Percentiles rank a stretch among this genome's conserved stretches.
phyloP scores from a whole-genome alignment of 805 yeast genomes.

The Candida maltosa region DNA sequence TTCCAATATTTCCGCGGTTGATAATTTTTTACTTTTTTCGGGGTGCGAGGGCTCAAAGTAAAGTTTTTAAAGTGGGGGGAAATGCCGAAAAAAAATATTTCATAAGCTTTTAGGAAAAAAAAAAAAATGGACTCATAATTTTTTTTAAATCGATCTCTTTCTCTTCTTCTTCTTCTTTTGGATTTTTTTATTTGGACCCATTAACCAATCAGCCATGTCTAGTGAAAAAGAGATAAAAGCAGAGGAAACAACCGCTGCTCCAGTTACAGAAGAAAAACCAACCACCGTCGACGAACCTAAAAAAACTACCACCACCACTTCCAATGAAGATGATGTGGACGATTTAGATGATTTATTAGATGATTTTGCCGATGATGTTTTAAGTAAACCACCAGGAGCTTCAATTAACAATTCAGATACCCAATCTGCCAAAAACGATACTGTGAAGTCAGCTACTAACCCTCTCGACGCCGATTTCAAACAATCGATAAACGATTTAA shows the following conservation, averaged over 20 bases:
- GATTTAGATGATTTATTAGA: conserved; percentile 83
- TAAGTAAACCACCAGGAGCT: conserved; percentile 61
- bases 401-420: conserved; percentile 10
- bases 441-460: conserved; percentile 7
- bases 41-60: no score
- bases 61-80: no score
- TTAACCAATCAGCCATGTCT: not conserved
- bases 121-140: no score
- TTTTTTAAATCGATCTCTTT: no score
- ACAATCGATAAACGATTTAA: conserved; percentile 37
- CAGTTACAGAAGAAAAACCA: not conserved
- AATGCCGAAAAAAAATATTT: no score
- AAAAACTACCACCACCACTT: conserved; percentile 1
- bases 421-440: conserved; percentile 15
- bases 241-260: not conserved
- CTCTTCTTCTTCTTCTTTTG: no score
- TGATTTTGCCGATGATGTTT: conserved; percentile 73
- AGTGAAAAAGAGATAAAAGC: conserved; percentile 1
- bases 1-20: no score
- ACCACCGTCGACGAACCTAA: conserved; percentile 2
- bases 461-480: conserved; percentile 32
- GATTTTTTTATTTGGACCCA: no score
- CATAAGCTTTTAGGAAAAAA: no score
- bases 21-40: no score
- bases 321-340: conserved; percentile 51